These are phyloP conservation scores for Breynia disticha DNA, from an alignment of 441 rosid genomes.

Conservation along the genomic window DNA sequence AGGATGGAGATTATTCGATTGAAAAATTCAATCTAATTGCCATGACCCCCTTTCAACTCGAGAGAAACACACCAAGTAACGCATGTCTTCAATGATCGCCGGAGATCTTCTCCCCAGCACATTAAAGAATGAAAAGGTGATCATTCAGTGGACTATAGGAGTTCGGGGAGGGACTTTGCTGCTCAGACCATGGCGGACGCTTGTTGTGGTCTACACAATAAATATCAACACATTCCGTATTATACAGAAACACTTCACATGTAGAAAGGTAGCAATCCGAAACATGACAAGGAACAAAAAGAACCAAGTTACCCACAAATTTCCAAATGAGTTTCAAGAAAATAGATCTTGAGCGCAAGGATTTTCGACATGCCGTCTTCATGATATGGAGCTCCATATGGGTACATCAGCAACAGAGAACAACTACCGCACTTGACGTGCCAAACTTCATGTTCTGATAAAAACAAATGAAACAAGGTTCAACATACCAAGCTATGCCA, in stretches of 20 bases:
- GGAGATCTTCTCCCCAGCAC: too few species aligned
- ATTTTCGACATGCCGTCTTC: too few species aligned
- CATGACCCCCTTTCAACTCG: too few species aligned
- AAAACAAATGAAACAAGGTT: conserved; percentile 4
- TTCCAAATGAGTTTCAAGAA: too few species aligned
- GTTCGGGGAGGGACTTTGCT: conserved; percentile 45
- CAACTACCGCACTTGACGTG: conserved; percentile 55
- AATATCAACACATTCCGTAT: conserved; percentile 5
- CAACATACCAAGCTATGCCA: not conserved
- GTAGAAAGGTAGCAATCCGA: not conserved
- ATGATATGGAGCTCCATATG: conserved; percentile 59
- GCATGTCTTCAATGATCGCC: too few species aligned
- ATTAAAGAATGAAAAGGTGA: too few species aligned
- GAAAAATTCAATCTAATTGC: too few species aligned
- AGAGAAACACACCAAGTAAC: too few species aligned
- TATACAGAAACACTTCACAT: not conserved
- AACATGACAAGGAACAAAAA: not conserved
- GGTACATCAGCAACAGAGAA: conserved; percentile 58
- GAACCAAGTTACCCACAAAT: too few species aligned
- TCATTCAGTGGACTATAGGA: conserved; percentile 26
- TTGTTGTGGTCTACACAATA: conserved; percentile 42
- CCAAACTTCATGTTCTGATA: conserved; percentile 67
- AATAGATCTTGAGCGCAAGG: too few species aligned
- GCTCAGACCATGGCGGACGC: conserved; percentile 69
- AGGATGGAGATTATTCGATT: too few species aligned